A percentile compares a stretch with the other conserved stretches of the same genome.
These are phyloP conservation scores for Phytophthora cactorum DNA, from an alignment of 352 stramenopile genomes.

Conservation along the genomic window DNA sequence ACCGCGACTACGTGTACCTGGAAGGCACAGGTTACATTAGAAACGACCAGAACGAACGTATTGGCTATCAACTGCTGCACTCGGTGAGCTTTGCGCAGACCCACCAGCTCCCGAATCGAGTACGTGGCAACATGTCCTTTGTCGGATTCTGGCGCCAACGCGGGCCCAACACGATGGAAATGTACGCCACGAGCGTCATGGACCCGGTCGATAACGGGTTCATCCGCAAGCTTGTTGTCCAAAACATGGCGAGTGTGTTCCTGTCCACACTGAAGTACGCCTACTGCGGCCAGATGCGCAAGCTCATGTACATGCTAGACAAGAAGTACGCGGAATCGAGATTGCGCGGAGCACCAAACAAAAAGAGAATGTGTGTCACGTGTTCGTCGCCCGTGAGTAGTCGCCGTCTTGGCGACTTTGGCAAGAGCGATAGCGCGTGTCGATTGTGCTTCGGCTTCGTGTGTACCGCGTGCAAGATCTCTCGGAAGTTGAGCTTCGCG, in stretches of 20 bases:
- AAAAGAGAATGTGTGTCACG: conserved; percentile 22
- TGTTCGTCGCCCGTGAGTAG: conserved; percentile 2
- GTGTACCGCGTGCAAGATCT: conserved; percentile 29
- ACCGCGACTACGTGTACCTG: conserved; percentile 64
- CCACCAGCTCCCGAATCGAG: conserved; percentile 25
- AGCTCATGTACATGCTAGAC: conserved; percentile 39
- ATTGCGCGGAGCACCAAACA: conserved; percentile 13
- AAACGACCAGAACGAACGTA: conserved; percentile 39
- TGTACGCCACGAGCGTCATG: conserved; percentile 20
- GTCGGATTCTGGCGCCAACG: conserved; percentile 42
- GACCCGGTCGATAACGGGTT: conserved; percentile 20
- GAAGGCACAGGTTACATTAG: conserved; percentile 50
- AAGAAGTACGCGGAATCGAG: conserved; percentile 17
- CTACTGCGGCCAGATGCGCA: conserved; percentile 51
- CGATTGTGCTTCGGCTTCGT: conserved; percentile 36
- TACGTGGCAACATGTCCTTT: conserved; percentile 52
- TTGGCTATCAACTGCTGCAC: conserved; percentile 70
- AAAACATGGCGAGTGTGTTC: conserved; percentile 17
- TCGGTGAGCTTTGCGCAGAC: conserved; percentile 47
- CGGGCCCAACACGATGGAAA: conserved; percentile 23
- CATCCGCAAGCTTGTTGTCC: conserved; percentile 16
- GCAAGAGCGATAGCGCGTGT: conserved; percentile 32
- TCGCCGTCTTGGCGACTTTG: conserved; percentile 21
- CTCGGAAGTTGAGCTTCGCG: conserved; percentile 32
- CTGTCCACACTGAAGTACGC: conserved; percentile 22